A percentile compares a stretch with the other conserved stretches of the same genome.
Evolutionary conservation across 352 stramenopile species (phyloP).

Genomic region (Phytopythium helicoides): DNA sequence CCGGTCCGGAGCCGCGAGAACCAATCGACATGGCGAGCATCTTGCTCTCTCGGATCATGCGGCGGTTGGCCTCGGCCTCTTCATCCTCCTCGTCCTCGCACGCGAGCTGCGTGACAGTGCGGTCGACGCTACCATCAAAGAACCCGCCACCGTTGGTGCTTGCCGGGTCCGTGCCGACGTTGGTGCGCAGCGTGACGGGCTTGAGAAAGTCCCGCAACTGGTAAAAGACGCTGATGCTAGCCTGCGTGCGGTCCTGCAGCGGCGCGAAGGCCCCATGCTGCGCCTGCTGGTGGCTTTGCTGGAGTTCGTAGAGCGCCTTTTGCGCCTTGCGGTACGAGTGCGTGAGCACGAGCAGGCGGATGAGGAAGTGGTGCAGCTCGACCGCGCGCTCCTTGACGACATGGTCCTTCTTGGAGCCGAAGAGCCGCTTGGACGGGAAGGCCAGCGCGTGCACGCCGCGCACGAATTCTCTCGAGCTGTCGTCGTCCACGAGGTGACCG

Average conservation of each 20-base stretch:
- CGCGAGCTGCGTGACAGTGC: not conserved
- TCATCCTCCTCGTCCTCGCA: conserved; percentile 14
- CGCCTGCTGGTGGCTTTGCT: conserved; percentile 11
- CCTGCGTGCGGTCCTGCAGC: conserved; percentile 43
- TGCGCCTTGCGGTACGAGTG: conserved; percentile 77
- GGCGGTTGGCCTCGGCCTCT: conserved; percentile 22
- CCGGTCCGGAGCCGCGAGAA: not conserved
- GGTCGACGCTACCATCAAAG: not conserved
- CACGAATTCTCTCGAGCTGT: conserved; percentile 41
- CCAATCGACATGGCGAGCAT: conserved; percentile 53
- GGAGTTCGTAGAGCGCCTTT: conserved; percentile 51
- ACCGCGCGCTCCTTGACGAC: conserved; percentile 72
- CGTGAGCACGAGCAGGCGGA: conserved; percentile 65
- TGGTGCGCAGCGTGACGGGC: conserved; percentile 31
- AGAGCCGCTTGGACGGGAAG: conserved; percentile 66
- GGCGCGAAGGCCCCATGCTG: conserved; percentile 17
- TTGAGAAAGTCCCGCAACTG: conserved; percentile 74
- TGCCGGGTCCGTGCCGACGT: not conserved
- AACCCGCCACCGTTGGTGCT: not conserved
- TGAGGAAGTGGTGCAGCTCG: conserved; percentile 75
- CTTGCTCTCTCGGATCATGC: conserved; percentile 67
- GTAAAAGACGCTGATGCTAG: conserved; percentile 62
- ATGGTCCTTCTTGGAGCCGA: conserved; percentile 63
- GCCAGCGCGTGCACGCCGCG: conserved; percentile 26
- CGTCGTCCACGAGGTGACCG: conserved; percentile 42